These are phyloP conservation scores for Epichloe amarillans DNA, from an alignment of 2,329 filamentous ascomycete species.

Conservation along the genomic window DNA sequence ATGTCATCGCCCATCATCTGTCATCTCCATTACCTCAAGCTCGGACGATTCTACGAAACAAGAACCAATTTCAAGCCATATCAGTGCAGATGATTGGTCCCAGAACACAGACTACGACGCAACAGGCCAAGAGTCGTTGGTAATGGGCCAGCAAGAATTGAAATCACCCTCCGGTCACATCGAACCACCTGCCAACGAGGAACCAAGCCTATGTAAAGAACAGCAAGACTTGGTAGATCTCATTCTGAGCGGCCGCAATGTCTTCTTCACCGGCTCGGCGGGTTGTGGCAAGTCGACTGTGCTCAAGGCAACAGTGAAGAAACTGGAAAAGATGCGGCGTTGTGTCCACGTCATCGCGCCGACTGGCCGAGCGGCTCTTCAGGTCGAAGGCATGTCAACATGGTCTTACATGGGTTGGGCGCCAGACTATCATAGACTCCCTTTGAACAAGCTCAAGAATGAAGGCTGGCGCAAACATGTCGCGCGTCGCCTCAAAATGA, in stretches of 20 bases:
- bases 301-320: constrained; percentile 11
- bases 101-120: background rate
- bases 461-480: background rate
- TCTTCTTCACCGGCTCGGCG: constrained; percentile 53
- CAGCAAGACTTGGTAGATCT: constrained; percentile 22
- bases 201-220: constrained; percentile 6
- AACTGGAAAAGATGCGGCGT: constrained; percentile 4
- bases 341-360: constrained; percentile 42
- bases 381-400: constrained; percentile 42
- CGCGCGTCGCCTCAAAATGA: constrained; percentile 24
- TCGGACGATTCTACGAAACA: background rate
- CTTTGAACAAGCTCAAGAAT: background rate
- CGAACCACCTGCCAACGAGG: background rate
- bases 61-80: background rate
- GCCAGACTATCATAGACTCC: constrained; percentile 13
- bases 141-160: background rate
- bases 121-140: background rate
- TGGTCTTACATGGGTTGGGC: constrained; percentile 46
- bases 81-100: background rate
- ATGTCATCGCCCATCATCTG: background rate
- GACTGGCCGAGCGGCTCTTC: constrained; percentile 44
- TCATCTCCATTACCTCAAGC: background rate
- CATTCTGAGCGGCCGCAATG: constrained; percentile 37
- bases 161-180: background rate
- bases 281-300: constrained; percentile 25